Conservation (phyloP, 306 rosid genomes). For the Dalbergia cultrata region DNA sequence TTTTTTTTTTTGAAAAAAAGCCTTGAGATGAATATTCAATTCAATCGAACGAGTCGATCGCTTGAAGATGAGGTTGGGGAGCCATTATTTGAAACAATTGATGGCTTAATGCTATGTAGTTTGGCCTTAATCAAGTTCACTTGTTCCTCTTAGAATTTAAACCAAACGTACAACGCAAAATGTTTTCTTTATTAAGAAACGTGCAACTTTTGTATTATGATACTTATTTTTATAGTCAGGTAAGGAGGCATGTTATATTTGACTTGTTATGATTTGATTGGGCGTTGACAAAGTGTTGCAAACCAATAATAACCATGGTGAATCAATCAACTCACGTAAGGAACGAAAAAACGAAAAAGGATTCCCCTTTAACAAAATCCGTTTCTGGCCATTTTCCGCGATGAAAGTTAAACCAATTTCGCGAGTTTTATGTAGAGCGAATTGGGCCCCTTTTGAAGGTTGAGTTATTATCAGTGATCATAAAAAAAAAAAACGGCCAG, state of each 20-base stretch:
- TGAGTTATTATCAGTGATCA: no score
- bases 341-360: no score
- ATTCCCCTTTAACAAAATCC: no score
- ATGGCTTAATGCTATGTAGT: neutral
- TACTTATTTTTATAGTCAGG: constrained; percentile 2
- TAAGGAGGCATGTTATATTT: neutral
- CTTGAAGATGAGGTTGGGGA: neutral
- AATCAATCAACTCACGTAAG: neutral
- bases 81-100: neutral
- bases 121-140: neutral
- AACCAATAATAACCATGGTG: neutral
- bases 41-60: no score
- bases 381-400: no score
- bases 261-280: constrained; percentile 9
- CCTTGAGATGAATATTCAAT: neutral
- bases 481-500: no score
- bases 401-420: no score
- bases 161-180: neutral
- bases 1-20: no score
- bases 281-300: neutral
- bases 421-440: no score
- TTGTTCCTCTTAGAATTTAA: neutral
- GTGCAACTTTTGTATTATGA: constrained; percentile 12
- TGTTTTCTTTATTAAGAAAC: neutral
- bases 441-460: no score